Evolutionary conservation across 1,139 yeast genomes (phyloP).

Genomic region (Magnusiomyces fungicola): DNA sequence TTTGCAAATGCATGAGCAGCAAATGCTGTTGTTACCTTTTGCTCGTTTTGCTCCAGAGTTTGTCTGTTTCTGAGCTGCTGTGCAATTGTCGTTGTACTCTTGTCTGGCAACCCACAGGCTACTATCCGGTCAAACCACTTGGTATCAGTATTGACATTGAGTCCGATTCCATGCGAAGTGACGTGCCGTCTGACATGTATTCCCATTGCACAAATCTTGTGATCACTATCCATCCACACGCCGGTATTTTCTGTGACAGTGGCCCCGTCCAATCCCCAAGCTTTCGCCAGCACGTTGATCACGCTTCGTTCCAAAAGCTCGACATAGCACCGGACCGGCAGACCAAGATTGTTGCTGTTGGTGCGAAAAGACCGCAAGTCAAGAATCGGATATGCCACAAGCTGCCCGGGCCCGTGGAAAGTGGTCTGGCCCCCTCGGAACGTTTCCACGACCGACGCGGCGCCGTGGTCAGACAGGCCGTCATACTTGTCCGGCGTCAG

Average conservation of each 20-base stretch:
- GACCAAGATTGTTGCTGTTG: constrained; percentile 16
- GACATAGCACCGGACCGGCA: constrained; percentile 72
- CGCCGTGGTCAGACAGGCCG: constrained; percentile 26
- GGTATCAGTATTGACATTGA: constrained; percentile 71
- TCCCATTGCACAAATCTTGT: constrained; percentile 85
- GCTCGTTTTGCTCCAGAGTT: neutral
- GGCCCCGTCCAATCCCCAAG: constrained; percentile 38
- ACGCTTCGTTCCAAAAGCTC: constrained; percentile 59
- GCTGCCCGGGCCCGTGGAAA: constrained; percentile 94
- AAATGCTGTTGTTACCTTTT: neutral
- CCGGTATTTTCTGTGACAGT: constrained; percentile 72
- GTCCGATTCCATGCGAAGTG: constrained; percentile 83
- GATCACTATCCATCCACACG: constrained; percentile 54
- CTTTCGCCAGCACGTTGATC: constrained; percentile 41
- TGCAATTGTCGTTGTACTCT: constrained; percentile 46
- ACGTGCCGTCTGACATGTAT: constrained; percentile 77
- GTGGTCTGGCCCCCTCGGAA: constrained; percentile 96
- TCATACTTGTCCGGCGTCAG: constrained; percentile 32
- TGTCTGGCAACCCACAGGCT: constrained; percentile 79
- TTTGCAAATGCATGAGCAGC: constrained; percentile 8
- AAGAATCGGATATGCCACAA: constrained; percentile 75
- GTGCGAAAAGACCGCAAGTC: constrained; percentile 58
- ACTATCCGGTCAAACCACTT: constrained; percentile 60
- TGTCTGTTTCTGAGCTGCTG: neutral
- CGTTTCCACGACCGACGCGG: constrained; percentile 57